Percentiles rank a stretch among this genome's conserved stretches.
Conservation (phyloP, 73 alveolate genomes). For the Symbiodinium pilosum region DNA sequence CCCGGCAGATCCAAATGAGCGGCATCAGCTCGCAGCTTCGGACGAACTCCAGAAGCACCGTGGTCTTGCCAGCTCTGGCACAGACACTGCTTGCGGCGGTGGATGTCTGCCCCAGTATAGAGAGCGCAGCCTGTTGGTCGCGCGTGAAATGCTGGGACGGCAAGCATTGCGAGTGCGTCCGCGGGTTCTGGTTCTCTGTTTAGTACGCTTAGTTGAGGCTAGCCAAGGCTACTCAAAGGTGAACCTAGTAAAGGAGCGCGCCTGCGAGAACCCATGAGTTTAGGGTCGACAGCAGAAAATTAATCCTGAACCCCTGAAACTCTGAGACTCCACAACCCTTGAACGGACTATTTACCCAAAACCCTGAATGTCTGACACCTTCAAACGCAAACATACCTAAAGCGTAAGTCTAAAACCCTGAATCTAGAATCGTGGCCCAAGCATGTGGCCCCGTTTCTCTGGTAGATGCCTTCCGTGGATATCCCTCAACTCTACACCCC, state of each 20-base stretch:
- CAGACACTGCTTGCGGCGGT: background rate
- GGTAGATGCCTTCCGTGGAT: no score
- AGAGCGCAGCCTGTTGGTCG: background rate
- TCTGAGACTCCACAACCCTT: background rate
- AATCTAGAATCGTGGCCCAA: no score
- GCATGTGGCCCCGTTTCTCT: no score
- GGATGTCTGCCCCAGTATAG: background rate
- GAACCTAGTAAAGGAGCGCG: background rate
- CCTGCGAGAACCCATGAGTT: background rate
- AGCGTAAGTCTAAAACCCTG: no score
- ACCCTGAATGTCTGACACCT: no score
- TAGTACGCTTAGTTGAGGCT: background rate
- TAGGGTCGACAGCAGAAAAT: background rate
- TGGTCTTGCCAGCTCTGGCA: background rate
- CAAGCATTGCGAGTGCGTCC: background rate
- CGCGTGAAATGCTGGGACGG: background rate
- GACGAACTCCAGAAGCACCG: background rate
- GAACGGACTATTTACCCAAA: no score
- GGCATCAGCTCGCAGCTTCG: background rate
- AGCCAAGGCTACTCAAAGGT: background rate
- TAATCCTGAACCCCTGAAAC: background rate
- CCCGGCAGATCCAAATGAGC: background rate
- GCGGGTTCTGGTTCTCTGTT: background rate
- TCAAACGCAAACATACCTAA: no score
- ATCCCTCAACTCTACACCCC: no score